phyloP scores from a whole-genome alignment of 768 basidiomycete species.

The Kwoniella dejecticola region DNA sequence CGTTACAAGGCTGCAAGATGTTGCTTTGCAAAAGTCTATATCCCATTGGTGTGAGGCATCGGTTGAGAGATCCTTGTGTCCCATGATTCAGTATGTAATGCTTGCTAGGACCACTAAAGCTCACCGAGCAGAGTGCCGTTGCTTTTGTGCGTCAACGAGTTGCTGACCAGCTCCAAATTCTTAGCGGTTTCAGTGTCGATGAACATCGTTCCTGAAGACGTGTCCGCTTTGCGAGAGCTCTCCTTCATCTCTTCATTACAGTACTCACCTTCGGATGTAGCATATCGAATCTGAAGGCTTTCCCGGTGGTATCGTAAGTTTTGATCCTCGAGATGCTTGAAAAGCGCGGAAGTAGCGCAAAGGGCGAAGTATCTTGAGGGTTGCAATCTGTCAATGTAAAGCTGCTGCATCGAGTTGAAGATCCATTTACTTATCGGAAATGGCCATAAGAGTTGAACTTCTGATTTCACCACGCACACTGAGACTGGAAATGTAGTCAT shows the following conservation, averaged over 20 bases:
- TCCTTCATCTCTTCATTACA: too few relatives aligned
- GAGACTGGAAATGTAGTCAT: constrained; percentile 65
- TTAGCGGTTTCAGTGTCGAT: constrained; percentile 85
- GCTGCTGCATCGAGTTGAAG: not conserved
- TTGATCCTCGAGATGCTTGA: constrained; percentile 74
- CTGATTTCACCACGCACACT: constrained; percentile 79
- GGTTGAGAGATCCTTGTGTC: constrained; percentile 60
- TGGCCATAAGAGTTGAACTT: constrained; percentile 74
- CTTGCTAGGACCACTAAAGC: constrained; percentile 17
- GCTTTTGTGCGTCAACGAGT: constrained; percentile 65
- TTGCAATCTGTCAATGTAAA: not conserved
- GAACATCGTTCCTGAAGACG: constrained; percentile 76
- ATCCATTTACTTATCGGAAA: constrained; percentile 70
- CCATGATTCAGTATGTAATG: not conserved
- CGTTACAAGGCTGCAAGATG: constrained; percentile 77
- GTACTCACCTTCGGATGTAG: constrained; percentile 65
- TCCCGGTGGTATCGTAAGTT: constrained; percentile 69
- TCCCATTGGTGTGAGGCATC: constrained; percentile 90
- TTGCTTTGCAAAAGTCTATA: constrained; percentile 74
- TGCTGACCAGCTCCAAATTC: constrained; percentile 86
- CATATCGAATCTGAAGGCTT: constrained; percentile 59
- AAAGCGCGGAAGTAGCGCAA: constrained; percentile 79
- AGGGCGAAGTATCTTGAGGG: constrained; percentile 77
- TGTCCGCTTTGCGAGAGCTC: not conserved
- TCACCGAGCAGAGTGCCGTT: constrained; percentile 76